Evolutionary conservation across 148 eudicot genomes (phyloP).

Genomic region (Polygonum aviculare): DNA sequence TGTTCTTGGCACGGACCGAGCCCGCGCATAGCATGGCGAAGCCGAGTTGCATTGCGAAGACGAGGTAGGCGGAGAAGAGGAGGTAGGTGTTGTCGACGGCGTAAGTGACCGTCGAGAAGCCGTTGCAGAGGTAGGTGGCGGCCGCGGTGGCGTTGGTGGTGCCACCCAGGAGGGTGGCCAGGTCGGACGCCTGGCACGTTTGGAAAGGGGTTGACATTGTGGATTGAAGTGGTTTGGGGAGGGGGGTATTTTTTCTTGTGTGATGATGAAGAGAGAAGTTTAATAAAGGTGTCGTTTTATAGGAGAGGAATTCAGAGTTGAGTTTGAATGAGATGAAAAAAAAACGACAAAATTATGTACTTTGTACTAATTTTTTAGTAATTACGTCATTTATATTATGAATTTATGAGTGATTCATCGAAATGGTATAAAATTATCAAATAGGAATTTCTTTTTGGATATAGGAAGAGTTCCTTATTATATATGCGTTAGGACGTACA

Average conservation of each 20-base stretch:
- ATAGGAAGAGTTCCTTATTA: no score
- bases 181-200: background rate
- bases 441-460: no score
- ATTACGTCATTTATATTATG: no score
- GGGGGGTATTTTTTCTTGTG: no score
- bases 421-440: no score
- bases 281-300: background rate
- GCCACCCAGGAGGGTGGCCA: constrained; percentile 5
- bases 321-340: background rate
- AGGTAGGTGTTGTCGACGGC: constrained; percentile 44
- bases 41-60: constrained; percentile 51
- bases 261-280: no score
- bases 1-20: constrained; percentile 48
- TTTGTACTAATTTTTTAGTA: no score
- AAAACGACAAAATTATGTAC: no score
- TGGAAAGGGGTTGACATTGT: constrained; percentile 7
- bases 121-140: constrained; percentile 28
- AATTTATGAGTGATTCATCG: no score
- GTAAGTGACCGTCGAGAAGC: constrained; percentile 28
- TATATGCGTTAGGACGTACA: no score
- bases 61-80: constrained; percentile 43
- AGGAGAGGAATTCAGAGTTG: background rate
- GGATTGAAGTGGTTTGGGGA: background rate
- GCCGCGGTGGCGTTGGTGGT: constrained; percentile 29
- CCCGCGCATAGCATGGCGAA: constrained; percentile 61